phyloP scores from a whole-genome alignment of 441 rosid species.

The Erodium texanum region DNA sequence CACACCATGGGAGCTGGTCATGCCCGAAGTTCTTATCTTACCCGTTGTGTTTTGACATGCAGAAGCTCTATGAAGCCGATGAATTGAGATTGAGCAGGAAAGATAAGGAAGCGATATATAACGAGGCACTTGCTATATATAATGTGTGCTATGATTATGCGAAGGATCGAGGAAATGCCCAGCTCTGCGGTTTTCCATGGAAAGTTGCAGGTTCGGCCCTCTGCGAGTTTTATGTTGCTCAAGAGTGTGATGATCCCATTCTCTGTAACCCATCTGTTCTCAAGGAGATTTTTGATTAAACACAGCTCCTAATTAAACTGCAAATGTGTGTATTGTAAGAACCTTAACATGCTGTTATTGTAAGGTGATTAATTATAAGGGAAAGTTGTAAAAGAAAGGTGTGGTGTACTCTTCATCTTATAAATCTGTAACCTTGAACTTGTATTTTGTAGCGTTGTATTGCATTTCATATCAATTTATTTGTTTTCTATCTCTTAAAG shows the following conservation, averaged over 20 bases:
- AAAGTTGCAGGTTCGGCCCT: slow-evolving; percentile 58
- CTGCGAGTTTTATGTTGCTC: slow-evolving; percentile 24
- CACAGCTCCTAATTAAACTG: background rate
- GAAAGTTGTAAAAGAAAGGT: too few relatives aligned
- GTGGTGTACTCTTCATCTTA: too few relatives aligned
- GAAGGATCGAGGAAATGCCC: background rate
- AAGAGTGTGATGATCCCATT: slow-evolving; percentile 18
- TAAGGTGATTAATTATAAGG: too few relatives aligned
- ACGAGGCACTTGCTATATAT: slow-evolving; percentile 49
- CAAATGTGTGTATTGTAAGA: background rate
- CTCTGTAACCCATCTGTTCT: slow-evolving; percentile 25
- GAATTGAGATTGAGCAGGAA: slow-evolving; percentile 38
- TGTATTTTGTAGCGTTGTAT: too few relatives aligned
- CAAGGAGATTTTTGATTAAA: slow-evolving; percentile 30
- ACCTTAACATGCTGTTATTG: too few relatives aligned
- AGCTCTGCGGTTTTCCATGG: slow-evolving; percentile 53
- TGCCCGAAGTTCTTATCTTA: too few relatives aligned
- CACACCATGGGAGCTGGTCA: too few relatives aligned
- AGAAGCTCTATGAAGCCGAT: slow-evolving; percentile 46
- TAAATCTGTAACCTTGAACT: too few relatives aligned
- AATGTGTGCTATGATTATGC: slow-evolving; percentile 40
- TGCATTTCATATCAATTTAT: too few relatives aligned
- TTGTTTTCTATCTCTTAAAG: too few relatives aligned
- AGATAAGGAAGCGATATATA: slow-evolving; percentile 30
- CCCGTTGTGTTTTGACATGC: background rate